Conservation (phyloP, 331 rosid species). For the Rosa hybrid region DNA sequence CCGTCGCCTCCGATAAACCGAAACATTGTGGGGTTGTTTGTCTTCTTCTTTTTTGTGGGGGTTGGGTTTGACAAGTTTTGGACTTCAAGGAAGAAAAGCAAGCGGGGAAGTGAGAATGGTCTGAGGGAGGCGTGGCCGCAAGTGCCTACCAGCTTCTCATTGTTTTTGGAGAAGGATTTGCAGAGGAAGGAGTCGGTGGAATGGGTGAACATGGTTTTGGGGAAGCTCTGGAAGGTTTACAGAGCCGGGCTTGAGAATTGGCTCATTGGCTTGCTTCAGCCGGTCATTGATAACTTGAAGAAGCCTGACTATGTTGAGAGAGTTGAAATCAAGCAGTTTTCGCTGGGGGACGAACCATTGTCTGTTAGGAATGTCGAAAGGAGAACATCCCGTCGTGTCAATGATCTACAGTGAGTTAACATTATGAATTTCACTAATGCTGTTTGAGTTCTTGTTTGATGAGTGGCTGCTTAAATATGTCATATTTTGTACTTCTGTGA, state of each 20-base stretch:
- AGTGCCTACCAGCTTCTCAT: conserved; percentile 92
- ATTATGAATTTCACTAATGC: conserved; percentile 6
- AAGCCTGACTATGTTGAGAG: conserved; percentile 96
- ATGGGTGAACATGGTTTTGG: conserved; percentile 99
- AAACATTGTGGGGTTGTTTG: conserved; percentile 69
- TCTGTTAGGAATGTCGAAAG: conserved; percentile 97
- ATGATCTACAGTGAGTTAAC: conserved; percentile 86
- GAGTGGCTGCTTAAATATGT: background rate
- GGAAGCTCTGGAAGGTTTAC: conserved; percentile 94
- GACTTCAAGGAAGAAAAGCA: conserved; percentile 64
- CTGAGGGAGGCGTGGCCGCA: conserved; percentile 87
- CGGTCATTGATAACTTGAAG: conserved; percentile 82
- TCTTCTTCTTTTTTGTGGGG: conserved; percentile 91
- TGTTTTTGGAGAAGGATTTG: conserved; percentile 90
- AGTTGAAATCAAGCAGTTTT: conserved; percentile 93
- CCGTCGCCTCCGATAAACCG: conserved; percentile 92
- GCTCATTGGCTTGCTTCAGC: conserved; percentile 89
- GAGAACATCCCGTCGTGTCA: conserved; percentile 88
- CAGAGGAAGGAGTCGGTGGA: conserved; percentile 98
- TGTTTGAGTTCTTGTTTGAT: background rate
- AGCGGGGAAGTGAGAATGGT: conserved; percentile 36
- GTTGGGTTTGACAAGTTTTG: conserved; percentile 83
- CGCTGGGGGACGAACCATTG: conserved; percentile 86
- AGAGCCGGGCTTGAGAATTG: conserved; percentile 86
- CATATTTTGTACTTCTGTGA: background rate